Base-by-base conservation (phyloP, 352 stramenopile species). In the Pythium vanterpoolii region DNA sequence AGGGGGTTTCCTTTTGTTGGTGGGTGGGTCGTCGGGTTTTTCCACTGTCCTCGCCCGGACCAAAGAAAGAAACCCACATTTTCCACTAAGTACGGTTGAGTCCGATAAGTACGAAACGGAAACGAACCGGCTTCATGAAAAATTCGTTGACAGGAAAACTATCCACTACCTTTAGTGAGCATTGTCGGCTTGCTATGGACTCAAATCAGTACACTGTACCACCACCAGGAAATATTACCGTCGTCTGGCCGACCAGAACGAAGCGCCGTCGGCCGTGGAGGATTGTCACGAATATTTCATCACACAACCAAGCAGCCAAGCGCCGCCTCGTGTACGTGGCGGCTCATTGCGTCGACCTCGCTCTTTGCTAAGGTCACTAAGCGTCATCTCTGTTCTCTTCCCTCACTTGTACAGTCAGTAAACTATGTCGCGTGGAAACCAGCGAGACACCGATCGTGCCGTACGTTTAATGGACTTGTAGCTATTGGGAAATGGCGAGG, bases 371-470 rank as follows among this genome's bases (percentile, higher is more conserved):
- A 19, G 34, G 50, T 16, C 23, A 16, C 26, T 26, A 31, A 28
- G 24, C 34, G 39, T 8, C 40, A 19, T 56, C 14, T 36, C 4
- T 44, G 3, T 31, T 28, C 18, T 39, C 23, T 59, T 21, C 19
- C 23, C 28, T 16, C 19, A 18, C 46, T 3, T 47, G 31, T 56
- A 30, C 10, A 26, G 40, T 18, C n/a, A 30, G 56, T 8, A 27
- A 58, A 30, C 27, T 53, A 91, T 93, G 83, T 83, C 79, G 34
- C 83, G 83, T 62, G 83, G 83, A n/a, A 90, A 93, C 71, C 83
- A 93, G 69, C 76, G 83, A 56, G 83, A 93, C 53, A 60, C 59
- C 39, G 83, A 93, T 52, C 83, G 83, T 43, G 79, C 77, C 50
- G 83, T 93, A 65, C 31, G 76, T 76, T 9, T 40, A 42, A 5